A percentile compares a stretch with the other conserved stretches of the same genome.
Conservation (phyloP, 306 rosid genomes). For the Quercus wislizeni region DNA sequence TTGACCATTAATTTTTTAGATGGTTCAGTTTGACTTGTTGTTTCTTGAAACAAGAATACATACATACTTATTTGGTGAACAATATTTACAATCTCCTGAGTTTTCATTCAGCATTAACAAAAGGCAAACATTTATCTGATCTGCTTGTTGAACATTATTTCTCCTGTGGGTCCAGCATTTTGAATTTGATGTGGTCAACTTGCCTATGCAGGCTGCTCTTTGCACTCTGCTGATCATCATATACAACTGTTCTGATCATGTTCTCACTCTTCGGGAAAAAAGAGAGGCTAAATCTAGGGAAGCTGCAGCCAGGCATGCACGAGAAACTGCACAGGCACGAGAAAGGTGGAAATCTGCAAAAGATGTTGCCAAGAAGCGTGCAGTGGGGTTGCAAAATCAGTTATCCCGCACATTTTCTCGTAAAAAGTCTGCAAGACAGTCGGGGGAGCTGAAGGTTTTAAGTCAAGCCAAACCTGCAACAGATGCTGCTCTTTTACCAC, state of each 20-base stretch:
- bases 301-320: conserved; percentile 68
- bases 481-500: conserved; percentile 9
- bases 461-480: too few species aligned
- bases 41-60: too few species aligned
- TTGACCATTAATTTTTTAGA: background rate
- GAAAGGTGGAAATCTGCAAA: conserved; percentile 73
- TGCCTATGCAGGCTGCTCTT: conserved; percentile 53
- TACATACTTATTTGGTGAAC: too few species aligned
- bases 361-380: conserved; percentile 53
- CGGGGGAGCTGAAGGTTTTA: conserved; percentile 11
- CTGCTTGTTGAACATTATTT: conserved; percentile 6
- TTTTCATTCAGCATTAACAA: background rate
- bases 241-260: conserved; percentile 76
- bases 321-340: conserved; percentile 72
- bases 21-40: background rate
- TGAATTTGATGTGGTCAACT: conserved; percentile 25
- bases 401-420: conserved; percentile 72
- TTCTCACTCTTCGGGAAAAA: conserved; percentile 68
- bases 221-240: conserved; percentile 53
- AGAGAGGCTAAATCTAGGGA: conserved; percentile 69
- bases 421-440: conserved; percentile 39
- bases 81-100: too few species aligned
- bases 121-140: background rate
- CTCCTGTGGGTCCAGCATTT: conserved; percentile 14
- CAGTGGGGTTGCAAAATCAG: conserved; percentile 41